Conservation (phyloP, 352 stramenopile genomes). For the Pythium guiyangense region DNA sequence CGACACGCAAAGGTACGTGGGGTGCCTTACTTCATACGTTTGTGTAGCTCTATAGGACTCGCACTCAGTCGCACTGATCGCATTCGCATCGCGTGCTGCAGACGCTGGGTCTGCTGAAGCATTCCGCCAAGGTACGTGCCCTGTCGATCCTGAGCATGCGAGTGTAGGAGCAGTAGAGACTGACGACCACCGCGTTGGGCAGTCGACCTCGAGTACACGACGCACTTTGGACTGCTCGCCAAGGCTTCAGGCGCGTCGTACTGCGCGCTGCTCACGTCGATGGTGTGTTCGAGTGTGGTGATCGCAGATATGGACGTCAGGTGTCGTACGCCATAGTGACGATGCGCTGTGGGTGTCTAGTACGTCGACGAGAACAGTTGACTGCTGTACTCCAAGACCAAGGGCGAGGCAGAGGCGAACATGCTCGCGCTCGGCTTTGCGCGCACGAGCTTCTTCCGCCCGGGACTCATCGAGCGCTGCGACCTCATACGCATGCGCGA, state of each 20-base stretch:
- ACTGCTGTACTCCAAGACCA: slow-evolving; percentile 75
- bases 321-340: too few relatives aligned
- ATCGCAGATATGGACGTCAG: neutral
- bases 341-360: too few relatives aligned
- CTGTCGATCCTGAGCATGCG: neutral
- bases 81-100: neutral
- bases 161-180: neutral
- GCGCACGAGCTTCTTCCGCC: slow-evolving; percentile 58
- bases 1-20: slow-evolving; percentile 52
- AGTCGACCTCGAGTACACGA: slow-evolving; percentile 77
- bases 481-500: slow-evolving; percentile 48
- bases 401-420: slow-evolving; percentile 64
- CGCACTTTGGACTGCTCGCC: slow-evolving; percentile 41
- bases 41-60: neutral
- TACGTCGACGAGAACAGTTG: slow-evolving; percentile 50
- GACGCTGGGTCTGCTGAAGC: slow-evolving; percentile 57
- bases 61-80: too few relatives aligned
- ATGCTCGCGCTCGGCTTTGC: slow-evolving; percentile 47
- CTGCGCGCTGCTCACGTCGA: slow-evolving; percentile 59
- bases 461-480: slow-evolving; percentile 51
- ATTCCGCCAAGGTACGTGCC: slow-evolving; percentile 51
- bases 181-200: neutral
- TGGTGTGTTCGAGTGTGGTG: slow-evolving; percentile 26
- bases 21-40: too few relatives aligned
- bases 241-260: slow-evolving; percentile 47